Evolutionary conservation across 2,329 filamentous ascomycete genomes (phyloP).

Genomic region (Knufia petricola): DNA sequence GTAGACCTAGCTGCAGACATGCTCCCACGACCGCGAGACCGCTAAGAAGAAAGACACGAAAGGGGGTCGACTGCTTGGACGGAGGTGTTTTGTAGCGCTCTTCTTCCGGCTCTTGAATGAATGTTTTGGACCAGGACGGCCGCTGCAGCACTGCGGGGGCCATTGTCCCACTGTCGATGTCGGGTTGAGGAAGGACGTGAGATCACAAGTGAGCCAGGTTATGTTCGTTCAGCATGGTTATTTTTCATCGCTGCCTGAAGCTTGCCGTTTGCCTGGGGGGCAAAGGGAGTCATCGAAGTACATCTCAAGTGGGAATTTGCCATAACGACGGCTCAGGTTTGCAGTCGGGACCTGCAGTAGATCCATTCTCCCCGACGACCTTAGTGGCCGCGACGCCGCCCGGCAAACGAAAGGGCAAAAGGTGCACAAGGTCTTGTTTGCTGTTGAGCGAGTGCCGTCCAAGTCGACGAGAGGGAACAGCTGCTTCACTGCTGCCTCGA

Average conservation of each 20-base stretch:
- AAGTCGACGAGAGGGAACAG: too few relatives aligned
- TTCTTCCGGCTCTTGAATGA: slow-evolving; percentile 17
- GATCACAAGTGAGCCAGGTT: too few relatives aligned
- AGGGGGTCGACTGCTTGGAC: slow-evolving; percentile 6
- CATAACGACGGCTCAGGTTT: neutral
- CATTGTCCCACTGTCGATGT: too few relatives aligned
- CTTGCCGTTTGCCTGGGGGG: neutral
- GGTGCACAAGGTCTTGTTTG: neutral
- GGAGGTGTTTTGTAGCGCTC: slow-evolving; percentile 2
- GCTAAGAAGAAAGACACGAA: slow-evolving; percentile 10
- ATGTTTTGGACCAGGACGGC: slow-evolving; percentile 14
- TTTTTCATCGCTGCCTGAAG: neutral
- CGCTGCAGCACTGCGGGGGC: neutral
- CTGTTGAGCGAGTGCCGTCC: neutral
- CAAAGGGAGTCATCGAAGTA: neutral
- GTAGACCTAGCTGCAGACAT: slow-evolving; percentile 13
- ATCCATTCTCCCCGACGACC: neutral
- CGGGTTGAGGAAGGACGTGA: too few relatives aligned
- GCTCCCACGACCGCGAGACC: slow-evolving; percentile 12
- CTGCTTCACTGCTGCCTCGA: too few relatives aligned
- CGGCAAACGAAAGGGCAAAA: neutral
- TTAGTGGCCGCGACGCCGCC: neutral
- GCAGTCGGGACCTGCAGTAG: neutral
- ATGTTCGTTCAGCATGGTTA: too few relatives aligned
- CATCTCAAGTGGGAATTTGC: neutral